phyloP scores from a whole-genome alignment of 805 yeast genomes.

The Metschnikowia rubicola region DNA sequence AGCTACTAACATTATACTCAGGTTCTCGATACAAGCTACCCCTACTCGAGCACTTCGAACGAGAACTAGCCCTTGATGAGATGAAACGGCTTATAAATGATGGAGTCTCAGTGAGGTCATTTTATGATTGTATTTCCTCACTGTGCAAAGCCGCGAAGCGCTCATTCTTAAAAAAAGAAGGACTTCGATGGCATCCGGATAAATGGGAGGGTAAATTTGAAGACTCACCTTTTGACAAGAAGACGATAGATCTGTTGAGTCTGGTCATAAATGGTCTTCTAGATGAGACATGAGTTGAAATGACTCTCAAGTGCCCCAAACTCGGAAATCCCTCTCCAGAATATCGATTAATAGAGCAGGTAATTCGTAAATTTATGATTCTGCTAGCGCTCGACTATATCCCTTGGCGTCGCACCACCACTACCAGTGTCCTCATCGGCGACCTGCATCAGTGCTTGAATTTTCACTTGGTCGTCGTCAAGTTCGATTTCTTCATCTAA shows the following conservation, averaged over 20 bases:
- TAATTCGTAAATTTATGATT: too few relatives aligned
- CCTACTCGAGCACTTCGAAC: constrained; percentile 10
- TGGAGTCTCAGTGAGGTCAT: constrained; percentile 22
- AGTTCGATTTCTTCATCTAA: constrained; percentile 8
- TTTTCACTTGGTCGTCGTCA: constrained; percentile 9
- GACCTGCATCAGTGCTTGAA: neutral
- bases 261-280: constrained; percentile 27
- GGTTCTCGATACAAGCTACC: constrained; percentile 15
- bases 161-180: constrained; percentile 41
- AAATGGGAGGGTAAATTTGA: constrained; percentile 41
- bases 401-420: constrained; percentile 20
- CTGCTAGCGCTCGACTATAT: constrained; percentile 5
- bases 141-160: constrained; percentile 12
- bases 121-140: constrained; percentile 24
- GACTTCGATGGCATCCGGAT: constrained; percentile 73
- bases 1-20: constrained; percentile 15
- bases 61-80: constrained; percentile 9
- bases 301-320: neutral
- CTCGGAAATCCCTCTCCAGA: neutral
- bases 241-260: constrained; percentile 28
- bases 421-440: constrained; percentile 12
- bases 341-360: neutral
- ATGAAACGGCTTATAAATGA: constrained; percentile 19
- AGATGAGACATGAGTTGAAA: neutral
- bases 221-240: constrained; percentile 21